Evolutionary conservation across 768 basidiomycete species (phyloP).

Genomic region (Strobilomyces dryophilus): DNA sequence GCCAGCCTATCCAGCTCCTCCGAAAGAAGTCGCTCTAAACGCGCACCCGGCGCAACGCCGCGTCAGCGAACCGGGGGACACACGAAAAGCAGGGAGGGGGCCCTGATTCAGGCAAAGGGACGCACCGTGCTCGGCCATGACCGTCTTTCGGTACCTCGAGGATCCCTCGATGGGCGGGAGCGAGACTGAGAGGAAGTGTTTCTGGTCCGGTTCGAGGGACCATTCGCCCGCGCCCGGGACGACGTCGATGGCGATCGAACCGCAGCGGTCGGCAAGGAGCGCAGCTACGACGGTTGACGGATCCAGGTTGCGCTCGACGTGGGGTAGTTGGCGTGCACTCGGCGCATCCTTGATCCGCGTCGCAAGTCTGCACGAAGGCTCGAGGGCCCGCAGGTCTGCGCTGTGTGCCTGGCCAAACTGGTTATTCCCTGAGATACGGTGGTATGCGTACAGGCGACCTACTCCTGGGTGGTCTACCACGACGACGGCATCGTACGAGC

Average conservation of each 20-base stretch:
- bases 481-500: conserved; percentile 62
- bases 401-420: conserved; percentile 54
- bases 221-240: conserved; percentile 36
- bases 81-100: not conserved
- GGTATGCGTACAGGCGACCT: conserved; percentile 25
- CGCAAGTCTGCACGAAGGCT: conserved; percentile 47
- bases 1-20: conserved; percentile 47
- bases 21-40: conserved; percentile 42
- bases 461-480: conserved; percentile 73
- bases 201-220: conserved; percentile 35
- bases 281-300: conserved; percentile 37
- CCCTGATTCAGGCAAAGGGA: not conserved
- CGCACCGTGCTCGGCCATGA: conserved; percentile 56
- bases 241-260: conserved; percentile 44
- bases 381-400: conserved; percentile 65
- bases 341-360: conserved; percentile 45
- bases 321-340: conserved; percentile 59
- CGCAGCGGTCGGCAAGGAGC: conserved; percentile 49
- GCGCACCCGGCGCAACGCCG: not conserved
- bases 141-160: conserved; percentile 41
- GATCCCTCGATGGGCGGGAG: conserved; percentile 47
- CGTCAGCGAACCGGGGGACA: not conserved
- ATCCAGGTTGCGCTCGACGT: conserved; percentile 37
- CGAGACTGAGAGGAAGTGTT: conserved; percentile 54
- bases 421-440: conserved; percentile 1